A percentile compares a stretch with the other conserved stretches of the same genome.
Evolutionary conservation across 1,284 basidiomycete genomes (phyloP).

Genomic region (Kalmanozyma brasiliensis): DNA sequence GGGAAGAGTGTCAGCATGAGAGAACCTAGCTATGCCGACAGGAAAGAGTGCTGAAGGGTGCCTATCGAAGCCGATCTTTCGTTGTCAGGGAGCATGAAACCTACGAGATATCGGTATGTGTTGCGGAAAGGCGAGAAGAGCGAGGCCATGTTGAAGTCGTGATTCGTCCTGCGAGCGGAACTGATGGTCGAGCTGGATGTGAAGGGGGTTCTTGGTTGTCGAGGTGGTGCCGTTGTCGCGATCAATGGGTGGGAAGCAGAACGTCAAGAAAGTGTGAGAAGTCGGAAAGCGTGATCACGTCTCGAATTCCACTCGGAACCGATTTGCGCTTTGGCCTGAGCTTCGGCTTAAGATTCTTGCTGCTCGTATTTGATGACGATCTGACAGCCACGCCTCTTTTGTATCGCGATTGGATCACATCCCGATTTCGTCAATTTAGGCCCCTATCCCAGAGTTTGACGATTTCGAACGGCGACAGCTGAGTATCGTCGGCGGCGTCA

Average conservation of each 20-base stretch:
- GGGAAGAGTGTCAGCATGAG: conserved; percentile 3
- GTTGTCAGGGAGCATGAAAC: conserved; percentile 14
- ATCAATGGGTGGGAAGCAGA: conserved; percentile 4
- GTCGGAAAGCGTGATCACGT: conserved; percentile 13
- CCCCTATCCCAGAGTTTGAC: neutral
- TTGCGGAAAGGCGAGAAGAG: conserved; percentile 57
- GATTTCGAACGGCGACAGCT: conserved; percentile 1
- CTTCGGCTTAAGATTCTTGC: too few relatives aligned
- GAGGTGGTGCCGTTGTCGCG: neutral
- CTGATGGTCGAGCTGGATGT: neutral
- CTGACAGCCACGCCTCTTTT: too few relatives aligned
- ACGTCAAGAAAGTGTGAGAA: neutral
- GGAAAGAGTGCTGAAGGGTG: too few relatives aligned
- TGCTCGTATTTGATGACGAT: too few relatives aligned
- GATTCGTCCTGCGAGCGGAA: neutral
- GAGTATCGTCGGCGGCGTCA: neutral
- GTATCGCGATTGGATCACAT: neutral
- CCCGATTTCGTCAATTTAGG: neutral
- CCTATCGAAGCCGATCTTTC: too few relatives aligned
- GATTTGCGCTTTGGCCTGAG: neutral
- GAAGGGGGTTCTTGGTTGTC: neutral
- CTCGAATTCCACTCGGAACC: conserved; percentile 7
- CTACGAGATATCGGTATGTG: conserved; percentile 62
- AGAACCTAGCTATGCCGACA: too few relatives aligned
- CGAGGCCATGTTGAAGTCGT: conserved; percentile 37